A percentile compares a stretch with the other conserved stretches of the same genome.
phyloP scores from a whole-genome alignment of 352 stramenopile genomes.

The Phytophthora sp. region DNA sequence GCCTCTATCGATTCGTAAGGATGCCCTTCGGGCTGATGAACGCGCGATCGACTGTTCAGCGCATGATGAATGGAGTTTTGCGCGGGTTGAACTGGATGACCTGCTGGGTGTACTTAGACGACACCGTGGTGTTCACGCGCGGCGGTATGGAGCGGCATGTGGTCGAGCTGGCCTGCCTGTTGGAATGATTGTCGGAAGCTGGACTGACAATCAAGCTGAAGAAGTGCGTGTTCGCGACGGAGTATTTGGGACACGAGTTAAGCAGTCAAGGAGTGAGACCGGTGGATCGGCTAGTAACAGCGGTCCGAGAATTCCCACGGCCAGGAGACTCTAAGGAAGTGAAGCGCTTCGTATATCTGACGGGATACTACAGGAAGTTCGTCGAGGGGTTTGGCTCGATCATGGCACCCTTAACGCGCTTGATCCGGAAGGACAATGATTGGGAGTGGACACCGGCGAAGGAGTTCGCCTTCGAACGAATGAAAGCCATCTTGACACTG shows the following conservation, averaged over 20 bases:
- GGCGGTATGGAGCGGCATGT: background rate
- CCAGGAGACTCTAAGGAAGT: background rate
- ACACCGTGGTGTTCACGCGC: background rate
- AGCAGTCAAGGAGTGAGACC: background rate
- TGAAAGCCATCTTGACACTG: background rate
- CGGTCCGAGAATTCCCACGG: background rate
- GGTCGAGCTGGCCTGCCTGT: background rate
- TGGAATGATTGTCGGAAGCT: background rate
- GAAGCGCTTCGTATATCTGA: background rate
- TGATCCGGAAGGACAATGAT: background rate
- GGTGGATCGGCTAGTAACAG: background rate
- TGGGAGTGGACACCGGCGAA: background rate
- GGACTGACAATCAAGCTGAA: background rate
- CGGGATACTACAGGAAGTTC: background rate
- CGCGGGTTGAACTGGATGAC: background rate
- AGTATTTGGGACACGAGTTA: background rate
- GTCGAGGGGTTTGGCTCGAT: background rate
- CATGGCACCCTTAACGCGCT: background rate
- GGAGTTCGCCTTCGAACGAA: background rate
- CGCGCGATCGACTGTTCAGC: background rate
- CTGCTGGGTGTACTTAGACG: background rate
- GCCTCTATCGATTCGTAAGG: no score
- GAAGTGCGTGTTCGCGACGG: background rate
- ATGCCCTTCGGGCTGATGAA: no score
- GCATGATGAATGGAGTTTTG: background rate